phyloP scores from a whole-genome alignment of 805 yeast genomes.

The Candida chilensis region DNA sequence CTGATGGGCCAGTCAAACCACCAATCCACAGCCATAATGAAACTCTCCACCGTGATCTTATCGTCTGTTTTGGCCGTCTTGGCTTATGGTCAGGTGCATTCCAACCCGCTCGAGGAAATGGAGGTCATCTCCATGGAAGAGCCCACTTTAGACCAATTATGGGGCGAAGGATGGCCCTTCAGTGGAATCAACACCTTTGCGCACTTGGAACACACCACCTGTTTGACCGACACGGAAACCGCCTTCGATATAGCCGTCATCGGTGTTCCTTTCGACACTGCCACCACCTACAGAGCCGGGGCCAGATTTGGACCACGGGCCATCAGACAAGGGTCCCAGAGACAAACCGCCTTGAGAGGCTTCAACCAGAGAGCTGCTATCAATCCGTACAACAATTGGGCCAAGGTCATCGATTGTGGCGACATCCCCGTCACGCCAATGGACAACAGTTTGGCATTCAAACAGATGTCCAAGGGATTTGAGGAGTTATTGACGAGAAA shows the following conservation, averaged over 20 bases:
- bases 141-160: constrained; percentile 45
- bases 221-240: constrained; percentile 38
- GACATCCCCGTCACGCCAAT: constrained; percentile 53
- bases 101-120: not conserved
- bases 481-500: constrained; percentile 40
- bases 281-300: constrained; percentile 70
- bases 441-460: constrained; percentile 44
- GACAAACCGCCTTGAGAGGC: constrained; percentile 63
- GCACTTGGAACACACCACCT: constrained; percentile 52
- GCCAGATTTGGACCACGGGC: constrained; percentile 80
- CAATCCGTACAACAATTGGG: constrained; percentile 43
- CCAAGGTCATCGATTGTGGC: constrained; percentile 43
- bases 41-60: too few species aligned
- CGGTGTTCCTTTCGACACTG: constrained; percentile 83
- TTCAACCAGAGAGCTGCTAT: constrained; percentile 50
- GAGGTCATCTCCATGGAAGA: constrained; percentile 4
- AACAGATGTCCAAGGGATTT: constrained; percentile 44
- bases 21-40: too few species aligned
- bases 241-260: constrained; percentile 62
- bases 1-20: too few species aligned
- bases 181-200: constrained; percentile 67
- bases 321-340: constrained; percentile 57
- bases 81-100: not conserved
- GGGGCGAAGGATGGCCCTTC: constrained; percentile 74
- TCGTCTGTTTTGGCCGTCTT: not conserved